Evolutionary conservation across 106 monocot genomes (phyloP).

Genomic region (Phalaenopsis aphrodite): DNA sequence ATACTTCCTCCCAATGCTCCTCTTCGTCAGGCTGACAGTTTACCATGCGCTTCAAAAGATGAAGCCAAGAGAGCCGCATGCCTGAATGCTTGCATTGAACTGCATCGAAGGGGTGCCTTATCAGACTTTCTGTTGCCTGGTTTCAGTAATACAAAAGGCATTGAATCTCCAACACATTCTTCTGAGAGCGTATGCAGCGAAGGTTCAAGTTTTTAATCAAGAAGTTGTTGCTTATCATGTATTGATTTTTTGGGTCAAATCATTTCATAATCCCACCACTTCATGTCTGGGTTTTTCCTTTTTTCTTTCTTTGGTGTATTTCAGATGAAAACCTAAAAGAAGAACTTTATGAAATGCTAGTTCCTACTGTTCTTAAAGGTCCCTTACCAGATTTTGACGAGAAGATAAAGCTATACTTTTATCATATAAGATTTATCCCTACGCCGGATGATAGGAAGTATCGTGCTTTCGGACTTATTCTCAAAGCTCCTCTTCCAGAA

Average conservation of each 20-base stretch:
- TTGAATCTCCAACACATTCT: constrained; percentile 10
- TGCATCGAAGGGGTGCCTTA: constrained; percentile 72
- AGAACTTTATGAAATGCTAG: constrained; percentile 75
- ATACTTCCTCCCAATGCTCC: constrained; percentile 90
- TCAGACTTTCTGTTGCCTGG: constrained; percentile 82
- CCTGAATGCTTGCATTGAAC: constrained; percentile 63
- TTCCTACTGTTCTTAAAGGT: constrained; percentile 48
- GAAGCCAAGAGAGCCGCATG: constrained; percentile 84
- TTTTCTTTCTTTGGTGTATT: constrained; percentile 2
- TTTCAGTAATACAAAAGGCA: constrained; percentile 19
- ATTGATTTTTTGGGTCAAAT: neutral
- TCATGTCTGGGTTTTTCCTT: neutral
- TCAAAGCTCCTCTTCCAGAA: constrained; percentile 55
- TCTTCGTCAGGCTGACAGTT: constrained; percentile 65
- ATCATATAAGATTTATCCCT: constrained; percentile 62
- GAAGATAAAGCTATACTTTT: constrained; percentile 38
- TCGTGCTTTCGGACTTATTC: constrained; percentile 65
- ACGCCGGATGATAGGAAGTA: constrained; percentile 76
- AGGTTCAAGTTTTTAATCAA: constrained; percentile 29
- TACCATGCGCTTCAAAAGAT: constrained; percentile 67
- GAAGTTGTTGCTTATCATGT: neutral
- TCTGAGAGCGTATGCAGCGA: constrained; percentile 15
- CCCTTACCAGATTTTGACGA: constrained; percentile 23
- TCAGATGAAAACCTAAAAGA: constrained; percentile 63
- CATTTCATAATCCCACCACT: neutral